Conservation (phyloP, 495 filamentous ascomycete species). For the Aspergillus diversus region DNA sequence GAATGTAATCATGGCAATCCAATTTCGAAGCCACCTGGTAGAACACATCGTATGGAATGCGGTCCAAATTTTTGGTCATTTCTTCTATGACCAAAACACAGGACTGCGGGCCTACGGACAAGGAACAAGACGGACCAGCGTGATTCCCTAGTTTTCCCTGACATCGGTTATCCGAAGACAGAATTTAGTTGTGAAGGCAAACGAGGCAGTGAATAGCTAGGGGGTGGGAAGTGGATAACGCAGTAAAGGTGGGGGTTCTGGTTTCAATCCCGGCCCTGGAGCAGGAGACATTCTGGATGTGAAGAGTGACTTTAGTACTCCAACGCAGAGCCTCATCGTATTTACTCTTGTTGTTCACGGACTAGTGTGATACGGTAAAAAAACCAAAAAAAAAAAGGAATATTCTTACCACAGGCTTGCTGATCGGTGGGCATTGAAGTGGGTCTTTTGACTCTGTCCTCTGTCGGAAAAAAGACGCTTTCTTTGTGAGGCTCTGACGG, state of each 20-base stretch:
- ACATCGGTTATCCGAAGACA: constrained; percentile 12
- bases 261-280: too few species aligned
- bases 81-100: constrained; percentile 19
- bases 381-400: too few species aligned
- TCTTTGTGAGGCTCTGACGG: too few species aligned
- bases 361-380: too few species aligned
- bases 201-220: not conserved
- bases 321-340: too few species aligned
- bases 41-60: constrained; percentile 67
- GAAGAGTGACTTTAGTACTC: too few species aligned
- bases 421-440: too few species aligned
- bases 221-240: not conserved
- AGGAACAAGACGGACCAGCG: constrained; percentile 9
- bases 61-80: constrained; percentile 35
- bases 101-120: constrained; percentile 16
- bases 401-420: too few species aligned
- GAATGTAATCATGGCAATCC: constrained; percentile 44
- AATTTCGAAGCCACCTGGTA: constrained; percentile 56
- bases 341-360: too few species aligned
- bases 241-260: not conserved
- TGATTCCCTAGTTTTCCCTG: constrained; percentile 4
- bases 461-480: too few species aligned
- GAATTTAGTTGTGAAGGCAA: not conserved
- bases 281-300: too few species aligned
- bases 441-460: too few species aligned